Evolutionary conservation across 768 basidiomycete species (phyloP), one percentile per base, ranked within the genome.

Genomic region (Lactifluus volemus): DNA sequence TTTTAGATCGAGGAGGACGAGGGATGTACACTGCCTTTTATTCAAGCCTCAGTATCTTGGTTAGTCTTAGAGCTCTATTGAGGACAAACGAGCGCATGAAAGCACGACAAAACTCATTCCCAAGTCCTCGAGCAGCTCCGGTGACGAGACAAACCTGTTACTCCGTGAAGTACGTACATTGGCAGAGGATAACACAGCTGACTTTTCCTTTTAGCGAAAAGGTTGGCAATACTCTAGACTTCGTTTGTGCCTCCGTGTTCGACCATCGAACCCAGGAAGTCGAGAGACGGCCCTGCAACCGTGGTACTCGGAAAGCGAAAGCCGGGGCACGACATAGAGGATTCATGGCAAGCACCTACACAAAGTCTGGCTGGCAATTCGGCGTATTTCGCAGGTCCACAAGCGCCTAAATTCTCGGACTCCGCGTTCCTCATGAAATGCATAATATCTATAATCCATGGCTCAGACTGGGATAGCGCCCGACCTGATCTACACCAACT

Each of bases 101-200:
- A 12, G 93, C 93, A 49, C 85, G 82, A 71, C 92, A 94, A 71
- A 98, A 92, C 72, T 92, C 87, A 65, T 88, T 81, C 7, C 96
- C 96, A 49, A 98, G 76, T 7, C 96, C 96, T 68, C 89, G 81
- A 12, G 94, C 96, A 56, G 86, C 96, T 49, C 96, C 96, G 42
- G 96, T 98, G 53, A 98, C 85, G 67, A 95, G 76, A 74, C 91
- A 92, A 56, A 93, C 92, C 86, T 96, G 63, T 25, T 14, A 6
- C 12, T 19, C 48, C 50, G 36, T 36, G 54, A 8, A 44, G n/a
- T 29, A 39, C 45, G 7, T 17, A 11, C 59, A 2, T 49, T 57
- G 58, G 19, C 9, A 15, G 11, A 45, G 29, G 34, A 57, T 41
- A 38, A 44, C 53, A 59, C 32, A 52, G 48, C 73, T 65, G 53